Evolutionary conservation across 169 alveolate genomes (phyloP).

Genomic region (Plasmodium inui): DNA sequence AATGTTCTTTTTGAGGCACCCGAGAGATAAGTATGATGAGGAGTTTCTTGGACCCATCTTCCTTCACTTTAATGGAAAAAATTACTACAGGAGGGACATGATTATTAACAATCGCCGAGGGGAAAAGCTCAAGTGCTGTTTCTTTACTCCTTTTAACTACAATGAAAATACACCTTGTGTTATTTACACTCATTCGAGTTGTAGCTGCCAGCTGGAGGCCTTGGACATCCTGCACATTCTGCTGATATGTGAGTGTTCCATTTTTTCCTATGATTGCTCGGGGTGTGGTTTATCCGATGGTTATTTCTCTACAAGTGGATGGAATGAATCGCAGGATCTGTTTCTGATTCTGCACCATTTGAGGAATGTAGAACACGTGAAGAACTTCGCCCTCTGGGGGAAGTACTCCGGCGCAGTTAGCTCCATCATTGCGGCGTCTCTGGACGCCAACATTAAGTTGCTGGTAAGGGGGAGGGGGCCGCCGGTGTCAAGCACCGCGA

Average conservation of each 20-base stretch:
- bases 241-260: slow-evolving; percentile 48
- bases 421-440: slow-evolving; percentile 55
- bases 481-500: background rate
- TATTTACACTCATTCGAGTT: slow-evolving; percentile 65
- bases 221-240: slow-evolving; percentile 60
- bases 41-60: slow-evolving; percentile 71
- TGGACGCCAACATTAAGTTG: slow-evolving; percentile 62
- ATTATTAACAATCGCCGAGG: slow-evolving; percentile 70
- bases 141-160: slow-evolving; percentile 62
- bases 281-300: slow-evolving; percentile 76
- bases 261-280: slow-evolving; percentile 72
- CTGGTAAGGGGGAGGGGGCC: background rate
- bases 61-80: slow-evolving; percentile 62
- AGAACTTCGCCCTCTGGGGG: slow-evolving; percentile 70
- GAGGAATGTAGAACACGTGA: slow-evolving; percentile 61
- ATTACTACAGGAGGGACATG: slow-evolving; percentile 60
- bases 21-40: slow-evolving; percentile 71
- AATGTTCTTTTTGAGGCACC: slow-evolving; percentile 73
- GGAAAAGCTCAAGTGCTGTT: slow-evolving; percentile 57
- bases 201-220: slow-evolving; percentile 67
- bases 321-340: slow-evolving; percentile 74
- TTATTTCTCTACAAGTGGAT: slow-evolving; percentile 54
- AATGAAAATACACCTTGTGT: slow-evolving; percentile 75
- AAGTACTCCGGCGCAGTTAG: slow-evolving; percentile 70
- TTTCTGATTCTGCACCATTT: slow-evolving; percentile 41